Evolutionary conservation across 2,329 filamentous ascomycete genomes (phyloP).

Genomic region (Colletotrichum filicis): DNA sequence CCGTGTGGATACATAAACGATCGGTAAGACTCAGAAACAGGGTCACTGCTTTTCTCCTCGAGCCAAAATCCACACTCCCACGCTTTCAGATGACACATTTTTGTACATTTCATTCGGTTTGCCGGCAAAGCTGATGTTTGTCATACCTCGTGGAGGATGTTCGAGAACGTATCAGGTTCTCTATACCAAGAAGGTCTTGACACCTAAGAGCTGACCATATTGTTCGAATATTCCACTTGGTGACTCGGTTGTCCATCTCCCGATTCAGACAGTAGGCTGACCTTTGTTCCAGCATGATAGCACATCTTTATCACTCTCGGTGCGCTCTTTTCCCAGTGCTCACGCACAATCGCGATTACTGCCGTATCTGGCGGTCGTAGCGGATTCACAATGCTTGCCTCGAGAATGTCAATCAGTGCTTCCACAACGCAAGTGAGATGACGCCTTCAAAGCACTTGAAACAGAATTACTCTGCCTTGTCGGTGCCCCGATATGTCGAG

Average conservation of each 20-base stretch:
- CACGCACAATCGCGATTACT: neutral
- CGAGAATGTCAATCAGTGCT: neutral
- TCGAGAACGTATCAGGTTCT: neutral
- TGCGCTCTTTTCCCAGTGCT: neutral
- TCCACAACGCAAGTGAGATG: neutral
- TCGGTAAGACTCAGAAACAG: neutral
- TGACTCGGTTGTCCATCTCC: neutral
- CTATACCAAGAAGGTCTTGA: neutral
- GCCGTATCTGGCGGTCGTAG: neutral
- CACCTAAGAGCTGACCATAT: neutral
- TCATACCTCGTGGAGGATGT: neutral
- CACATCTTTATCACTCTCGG: neutral
- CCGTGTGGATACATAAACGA: neutral
- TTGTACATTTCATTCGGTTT: neutral
- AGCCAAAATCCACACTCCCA: neutral
- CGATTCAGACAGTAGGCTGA: neutral
- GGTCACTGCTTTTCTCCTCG: neutral
- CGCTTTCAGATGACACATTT: neutral
- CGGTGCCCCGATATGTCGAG: neutral
- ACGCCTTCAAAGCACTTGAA: neutral
- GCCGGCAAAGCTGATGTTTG: neutral
- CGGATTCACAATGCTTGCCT: neutral
- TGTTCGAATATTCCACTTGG: neutral
- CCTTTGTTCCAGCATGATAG: neutral
- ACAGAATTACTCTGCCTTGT: neutral